phyloP scores from a whole-genome alignment of 2,329 filamentous ascomycete genomes.

The Trichoderma koningii region DNA sequence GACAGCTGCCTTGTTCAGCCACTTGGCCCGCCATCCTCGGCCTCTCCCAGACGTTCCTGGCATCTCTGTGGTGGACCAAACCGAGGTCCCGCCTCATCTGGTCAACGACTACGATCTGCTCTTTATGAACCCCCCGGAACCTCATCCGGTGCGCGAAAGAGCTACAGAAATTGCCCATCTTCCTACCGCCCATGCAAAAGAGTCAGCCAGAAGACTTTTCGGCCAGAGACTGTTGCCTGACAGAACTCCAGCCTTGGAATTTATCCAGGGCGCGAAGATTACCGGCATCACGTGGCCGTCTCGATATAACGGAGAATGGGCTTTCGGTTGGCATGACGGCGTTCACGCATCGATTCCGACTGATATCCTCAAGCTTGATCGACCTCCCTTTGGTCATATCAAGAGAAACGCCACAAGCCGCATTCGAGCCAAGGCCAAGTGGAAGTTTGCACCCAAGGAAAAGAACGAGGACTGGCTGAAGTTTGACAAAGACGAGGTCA shows the following conservation, averaged over 20 bases:
- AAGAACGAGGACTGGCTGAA: conserved; percentile 54
- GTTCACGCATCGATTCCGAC: conserved; percentile 52
- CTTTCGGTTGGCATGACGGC: conserved; percentile 60
- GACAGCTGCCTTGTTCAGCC: conserved; percentile 54
- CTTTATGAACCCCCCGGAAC: conserved; percentile 45
- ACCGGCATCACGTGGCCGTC: conserved; percentile 54
- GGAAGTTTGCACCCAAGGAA: conserved; percentile 55
- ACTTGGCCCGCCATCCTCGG: conserved; percentile 56
- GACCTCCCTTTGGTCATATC: conserved; percentile 50
- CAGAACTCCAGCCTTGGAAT: conserved; percentile 48
- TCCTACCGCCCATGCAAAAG: conserved; percentile 49
- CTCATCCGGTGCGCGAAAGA: conserved; percentile 48
- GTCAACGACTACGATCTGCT: conserved; percentile 58
- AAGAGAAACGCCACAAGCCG: conserved; percentile 50
- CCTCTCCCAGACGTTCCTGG: conserved; percentile 54
- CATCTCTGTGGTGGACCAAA: conserved; percentile 51
- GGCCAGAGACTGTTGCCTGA: conserved; percentile 51
- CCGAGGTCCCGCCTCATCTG: conserved; percentile 43
- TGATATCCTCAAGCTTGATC: conserved; percentile 52
- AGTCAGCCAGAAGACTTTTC: conserved; percentile 51
- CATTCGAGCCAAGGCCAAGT: conserved; percentile 52
- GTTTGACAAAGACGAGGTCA: conserved; percentile 67
- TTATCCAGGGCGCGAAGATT: conserved; percentile 52
- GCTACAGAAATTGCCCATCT: conserved; percentile 44
- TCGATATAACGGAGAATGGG: conserved; percentile 58